Conservation (phyloP, 257 asterid genomes). For the Jacaranda copaia region DNA sequence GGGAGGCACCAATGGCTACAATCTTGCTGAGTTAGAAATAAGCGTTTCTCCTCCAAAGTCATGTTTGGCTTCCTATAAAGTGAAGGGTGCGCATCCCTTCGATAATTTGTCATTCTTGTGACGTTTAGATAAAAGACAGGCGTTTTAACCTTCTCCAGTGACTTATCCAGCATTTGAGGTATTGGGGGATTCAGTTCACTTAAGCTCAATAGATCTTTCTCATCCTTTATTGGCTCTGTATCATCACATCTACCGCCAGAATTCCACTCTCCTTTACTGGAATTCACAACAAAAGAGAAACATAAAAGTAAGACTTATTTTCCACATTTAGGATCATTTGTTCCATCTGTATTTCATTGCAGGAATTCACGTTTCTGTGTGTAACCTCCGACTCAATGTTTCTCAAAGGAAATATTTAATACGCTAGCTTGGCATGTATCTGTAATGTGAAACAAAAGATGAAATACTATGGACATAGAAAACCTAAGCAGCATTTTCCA, state of each 20-base stretch:
- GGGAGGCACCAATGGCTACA: constrained; percentile 95
- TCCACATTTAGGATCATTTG: too few relatives aligned
- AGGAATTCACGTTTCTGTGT: too few relatives aligned
- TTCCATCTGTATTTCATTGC: too few relatives aligned
- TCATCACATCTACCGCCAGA: constrained; percentile 74
- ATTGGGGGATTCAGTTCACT: constrained; percentile 48
- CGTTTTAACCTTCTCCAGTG: constrained; percentile 51
- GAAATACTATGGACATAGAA: too few relatives aligned
- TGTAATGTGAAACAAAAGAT: too few relatives aligned
- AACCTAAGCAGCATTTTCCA: too few relatives aligned
- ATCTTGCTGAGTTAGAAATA: constrained; percentile 56
- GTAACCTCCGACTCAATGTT: too few relatives aligned
- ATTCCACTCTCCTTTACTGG: constrained; percentile 84
- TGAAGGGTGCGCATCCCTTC: constrained; percentile 80
- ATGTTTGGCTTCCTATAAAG: constrained; percentile 55
- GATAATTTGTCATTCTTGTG: constrained; percentile 67
- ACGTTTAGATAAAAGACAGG: constrained; percentile 60
- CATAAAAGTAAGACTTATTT: background rate
- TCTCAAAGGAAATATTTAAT: too few relatives aligned
- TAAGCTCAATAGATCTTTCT: constrained; percentile 50
- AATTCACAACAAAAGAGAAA: background rate
- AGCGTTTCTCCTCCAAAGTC: constrained; percentile 51
- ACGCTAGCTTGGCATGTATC: too few relatives aligned
- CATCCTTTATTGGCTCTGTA: constrained; percentile 59
- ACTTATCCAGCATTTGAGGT: constrained; percentile 59